A percentile compares a stretch with the other conserved stretches of the same genome.
Evolutionary conservation across 2,329 filamentous ascomycete species (phyloP).

Genomic region (Dactylella cylindrospora): DNA sequence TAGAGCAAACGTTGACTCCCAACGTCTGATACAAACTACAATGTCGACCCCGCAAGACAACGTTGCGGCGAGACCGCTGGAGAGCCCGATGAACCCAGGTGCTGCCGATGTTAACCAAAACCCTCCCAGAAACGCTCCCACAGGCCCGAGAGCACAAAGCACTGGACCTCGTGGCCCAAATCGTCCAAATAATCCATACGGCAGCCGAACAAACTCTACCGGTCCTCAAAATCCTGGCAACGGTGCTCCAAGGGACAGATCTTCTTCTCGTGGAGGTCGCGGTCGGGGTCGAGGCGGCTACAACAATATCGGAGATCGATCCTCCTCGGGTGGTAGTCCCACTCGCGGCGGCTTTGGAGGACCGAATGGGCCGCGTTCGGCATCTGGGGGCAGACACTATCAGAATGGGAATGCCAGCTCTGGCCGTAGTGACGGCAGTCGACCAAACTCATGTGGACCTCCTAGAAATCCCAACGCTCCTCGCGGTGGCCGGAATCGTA

Average conservation of each 20-base stretch:
- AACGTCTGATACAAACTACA: no score
- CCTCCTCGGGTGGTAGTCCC: constrained; percentile 28
- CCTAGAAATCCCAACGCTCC: not conserved
- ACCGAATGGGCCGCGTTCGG: no score
- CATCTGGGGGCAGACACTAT: no score
- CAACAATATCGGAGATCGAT: not conserved
- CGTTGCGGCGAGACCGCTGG: constrained; percentile 5
- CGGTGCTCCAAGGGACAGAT: constrained; percentile 16
- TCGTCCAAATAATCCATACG: constrained; percentile 6
- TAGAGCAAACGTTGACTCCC: no score
- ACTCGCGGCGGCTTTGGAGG: constrained; percentile 19
- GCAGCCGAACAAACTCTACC: constrained; percentile 16
- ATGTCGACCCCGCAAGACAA: constrained; percentile 23
- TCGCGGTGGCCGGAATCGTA: constrained; percentile 2
- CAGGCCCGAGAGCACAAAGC: constrained; percentile 15
- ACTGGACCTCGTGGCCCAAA: constrained; percentile 5
- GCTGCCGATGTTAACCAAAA: not conserved
- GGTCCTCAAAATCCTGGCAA: constrained; percentile 7
- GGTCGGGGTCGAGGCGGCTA: constrained; percentile 1
- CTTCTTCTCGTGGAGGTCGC: constrained; percentile 21
- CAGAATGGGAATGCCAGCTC: constrained; percentile 30
- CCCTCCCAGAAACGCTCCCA: constrained; percentile 13
- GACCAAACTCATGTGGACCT: constrained; percentile 20
- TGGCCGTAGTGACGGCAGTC: constrained; percentile 28
- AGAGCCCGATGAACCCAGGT: no score